Evolutionary conservation across 2,329 filamentous ascomycete genomes (phyloP).

Genomic region (Fusarium haematococcum): DNA sequence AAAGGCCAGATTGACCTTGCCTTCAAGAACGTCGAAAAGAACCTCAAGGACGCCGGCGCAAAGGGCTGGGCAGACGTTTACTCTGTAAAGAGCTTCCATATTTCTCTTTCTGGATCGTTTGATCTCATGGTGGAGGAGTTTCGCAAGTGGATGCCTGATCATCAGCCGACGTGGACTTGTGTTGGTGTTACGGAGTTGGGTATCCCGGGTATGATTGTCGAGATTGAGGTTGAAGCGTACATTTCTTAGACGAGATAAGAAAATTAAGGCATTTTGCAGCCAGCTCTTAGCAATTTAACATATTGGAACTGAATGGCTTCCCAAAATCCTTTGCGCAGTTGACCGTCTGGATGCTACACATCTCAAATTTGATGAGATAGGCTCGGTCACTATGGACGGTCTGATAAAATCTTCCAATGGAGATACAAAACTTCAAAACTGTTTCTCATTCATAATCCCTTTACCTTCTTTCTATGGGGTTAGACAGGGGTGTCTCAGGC

Average conservation of each 20-base stretch:
- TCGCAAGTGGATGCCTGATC: constrained; percentile 62
- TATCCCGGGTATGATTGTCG: constrained; percentile 64
- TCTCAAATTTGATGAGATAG: background rate
- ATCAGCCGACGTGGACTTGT: constrained; percentile 65
- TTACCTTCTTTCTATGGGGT: background rate
- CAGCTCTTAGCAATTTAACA: background rate
- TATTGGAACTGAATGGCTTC: background rate
- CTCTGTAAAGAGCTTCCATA: constrained; percentile 59
- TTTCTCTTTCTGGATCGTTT: constrained; percentile 54
- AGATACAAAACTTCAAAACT: background rate
- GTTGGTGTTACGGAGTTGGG: constrained; percentile 63
- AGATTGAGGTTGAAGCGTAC: constrained; percentile 67
- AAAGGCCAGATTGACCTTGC: constrained; percentile 62
- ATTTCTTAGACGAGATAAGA: background rate
- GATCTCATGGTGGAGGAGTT: constrained; percentile 60
- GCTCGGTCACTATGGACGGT: background rate
- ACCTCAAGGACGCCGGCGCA: constrained; percentile 64
- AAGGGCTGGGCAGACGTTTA: constrained; percentile 68
- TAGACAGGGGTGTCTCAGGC: background rate
- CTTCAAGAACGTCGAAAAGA: constrained; percentile 67
- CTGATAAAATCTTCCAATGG: background rate
- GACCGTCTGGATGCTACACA: background rate
- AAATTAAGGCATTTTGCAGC: background rate
- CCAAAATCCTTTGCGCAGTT: background rate
- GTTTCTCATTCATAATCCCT: background rate